These are phyloP conservation scores for Leccinum ochraceum DNA, from an alignment of 768 basidiomycete genomes.

Conservation along the genomic window DNA sequence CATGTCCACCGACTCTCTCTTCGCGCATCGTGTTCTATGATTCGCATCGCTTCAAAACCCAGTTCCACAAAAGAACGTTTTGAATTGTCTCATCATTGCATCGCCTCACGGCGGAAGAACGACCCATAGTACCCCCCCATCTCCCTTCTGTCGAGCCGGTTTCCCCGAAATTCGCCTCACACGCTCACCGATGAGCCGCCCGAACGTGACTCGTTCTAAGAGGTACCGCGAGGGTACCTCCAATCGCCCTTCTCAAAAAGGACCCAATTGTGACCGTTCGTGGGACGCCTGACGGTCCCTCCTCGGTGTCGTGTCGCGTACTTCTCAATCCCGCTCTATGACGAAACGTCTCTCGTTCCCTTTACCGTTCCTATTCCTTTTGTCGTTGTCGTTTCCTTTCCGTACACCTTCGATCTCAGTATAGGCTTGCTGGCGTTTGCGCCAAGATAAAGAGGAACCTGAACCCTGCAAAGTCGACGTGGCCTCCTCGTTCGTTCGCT, in stretches of 20 bases:
- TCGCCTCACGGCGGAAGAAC: conserved; percentile 1
- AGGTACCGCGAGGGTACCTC: conserved; percentile 1
- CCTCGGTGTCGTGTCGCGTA: neutral
- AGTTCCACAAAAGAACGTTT: neutral
- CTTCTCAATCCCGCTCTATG: neutral
- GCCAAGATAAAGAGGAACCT: neutral
- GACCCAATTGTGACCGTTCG: neutral
- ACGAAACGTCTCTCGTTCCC: neutral
- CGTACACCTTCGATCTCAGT: neutral
- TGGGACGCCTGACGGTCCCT: neutral
- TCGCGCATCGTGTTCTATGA: neutral
- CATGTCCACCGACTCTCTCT: neutral
- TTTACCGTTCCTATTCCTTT: neutral
- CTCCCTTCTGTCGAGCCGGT: conserved; percentile 1
- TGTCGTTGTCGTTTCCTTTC: neutral
- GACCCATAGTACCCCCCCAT: neutral
- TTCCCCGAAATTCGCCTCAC: neutral
- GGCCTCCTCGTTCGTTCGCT: neutral
- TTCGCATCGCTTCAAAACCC: too few relatives aligned
- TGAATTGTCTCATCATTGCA: neutral
- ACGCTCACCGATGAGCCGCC: neutral
- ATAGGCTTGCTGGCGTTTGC: neutral
- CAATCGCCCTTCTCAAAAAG: neutral
- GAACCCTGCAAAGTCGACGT: neutral
- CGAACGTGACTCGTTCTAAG: conserved; percentile 6